Conservation (phyloP, 345 rosid genomes). For the Acer campestre region DNA sequence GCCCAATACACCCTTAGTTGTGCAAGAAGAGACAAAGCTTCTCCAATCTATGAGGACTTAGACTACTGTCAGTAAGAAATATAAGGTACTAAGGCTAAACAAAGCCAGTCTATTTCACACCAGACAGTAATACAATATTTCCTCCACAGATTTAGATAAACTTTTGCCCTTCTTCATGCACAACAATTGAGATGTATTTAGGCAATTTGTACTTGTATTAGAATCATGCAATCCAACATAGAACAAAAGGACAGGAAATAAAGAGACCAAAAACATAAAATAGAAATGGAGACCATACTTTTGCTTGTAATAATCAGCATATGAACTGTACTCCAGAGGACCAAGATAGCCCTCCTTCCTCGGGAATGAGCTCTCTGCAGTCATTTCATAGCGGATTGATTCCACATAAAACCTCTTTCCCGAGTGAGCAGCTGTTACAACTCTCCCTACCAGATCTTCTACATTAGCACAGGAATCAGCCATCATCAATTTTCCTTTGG, state of each 20-base stretch:
- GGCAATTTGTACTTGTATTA: slow-evolving; percentile 36
- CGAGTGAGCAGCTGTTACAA: slow-evolving; percentile 96
- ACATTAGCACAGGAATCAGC: slow-evolving; percentile 67
- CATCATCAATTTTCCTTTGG: slow-evolving; percentile 70
- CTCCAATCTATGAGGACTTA: slow-evolving; percentile 38
- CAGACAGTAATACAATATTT: slow-evolving; percentile 29
- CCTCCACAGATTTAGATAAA: slow-evolving; percentile 35
- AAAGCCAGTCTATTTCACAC: slow-evolving; percentile 12
- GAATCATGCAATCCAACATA: slow-evolving; percentile 26
- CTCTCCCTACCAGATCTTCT: slow-evolving; percentile 75
- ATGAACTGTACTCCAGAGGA: slow-evolving; percentile 92
- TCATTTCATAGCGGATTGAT: slow-evolving; percentile 83
- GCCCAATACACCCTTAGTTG: slow-evolving; percentile 50
- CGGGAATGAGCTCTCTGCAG: slow-evolving; percentile 92
- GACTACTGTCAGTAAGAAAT: slow-evolving; percentile 29
- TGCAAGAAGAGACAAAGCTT: slow-evolving; percentile 55
- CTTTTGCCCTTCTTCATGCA: slow-evolving; percentile 50
- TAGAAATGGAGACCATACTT: slow-evolving; percentile 51
- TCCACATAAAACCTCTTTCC: slow-evolving; percentile 98
- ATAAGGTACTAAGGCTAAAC: neutral
- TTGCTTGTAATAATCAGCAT: slow-evolving; percentile 92
- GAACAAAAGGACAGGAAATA: neutral
- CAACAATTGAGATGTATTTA: slow-evolving; percentile 47
- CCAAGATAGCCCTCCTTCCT: slow-evolving; percentile 99
- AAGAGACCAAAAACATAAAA: neutral